Conservation (phyloP, 2,329 filamentous ascomycete genomes). For the Cercospora sp. region DNA sequence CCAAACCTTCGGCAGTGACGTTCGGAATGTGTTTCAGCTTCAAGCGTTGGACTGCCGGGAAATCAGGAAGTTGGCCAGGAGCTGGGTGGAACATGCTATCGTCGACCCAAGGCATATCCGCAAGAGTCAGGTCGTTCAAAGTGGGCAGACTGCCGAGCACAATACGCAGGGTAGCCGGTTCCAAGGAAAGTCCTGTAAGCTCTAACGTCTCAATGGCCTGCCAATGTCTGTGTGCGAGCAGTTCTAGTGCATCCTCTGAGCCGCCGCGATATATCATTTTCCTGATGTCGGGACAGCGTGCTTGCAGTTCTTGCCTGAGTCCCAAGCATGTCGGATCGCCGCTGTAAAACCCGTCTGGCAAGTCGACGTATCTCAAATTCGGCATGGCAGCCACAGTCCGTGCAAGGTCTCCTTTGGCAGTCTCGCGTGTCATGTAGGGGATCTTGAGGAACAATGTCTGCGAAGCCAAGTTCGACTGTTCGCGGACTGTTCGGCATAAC, state of each 20-base stretch:
- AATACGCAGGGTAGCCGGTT: conserved; percentile 68
- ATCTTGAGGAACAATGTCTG: conserved; percentile 80
- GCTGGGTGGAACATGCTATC: conserved; percentile 73
- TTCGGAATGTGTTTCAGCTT: conserved; percentile 70
- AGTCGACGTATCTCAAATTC: conserved; percentile 83
- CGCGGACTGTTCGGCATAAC: conserved; percentile 78
- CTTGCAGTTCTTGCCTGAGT: conserved; percentile 80
- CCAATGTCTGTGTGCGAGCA: conserved; percentile 69
- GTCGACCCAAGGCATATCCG: conserved; percentile 67
- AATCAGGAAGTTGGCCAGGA: conserved; percentile 63
- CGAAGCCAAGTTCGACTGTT: conserved; percentile 69
- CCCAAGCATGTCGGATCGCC: conserved; percentile 75
- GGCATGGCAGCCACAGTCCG: conserved; percentile 81
- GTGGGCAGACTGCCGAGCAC: conserved; percentile 67
- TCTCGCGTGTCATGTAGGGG: conserved; percentile 92
- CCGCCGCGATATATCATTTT: conserved; percentile 86
- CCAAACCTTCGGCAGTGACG: conserved; percentile 71
- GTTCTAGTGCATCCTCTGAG: conserved; percentile 73
- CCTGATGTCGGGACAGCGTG: conserved; percentile 76
- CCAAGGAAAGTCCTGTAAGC: conserved; percentile 66
- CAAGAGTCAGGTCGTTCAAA: conserved; percentile 73
- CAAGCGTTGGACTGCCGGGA: conserved; percentile 74
- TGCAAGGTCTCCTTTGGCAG: conserved; percentile 78
- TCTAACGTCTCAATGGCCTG: conserved; percentile 71
- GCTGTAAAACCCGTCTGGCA: conserved; percentile 82